Evolutionary conservation across 495 filamentous ascomycete genomes (phyloP), one percentile per base, ranked within the genome.

Genomic region (Hyaloscypha hepaticicola): DNA sequence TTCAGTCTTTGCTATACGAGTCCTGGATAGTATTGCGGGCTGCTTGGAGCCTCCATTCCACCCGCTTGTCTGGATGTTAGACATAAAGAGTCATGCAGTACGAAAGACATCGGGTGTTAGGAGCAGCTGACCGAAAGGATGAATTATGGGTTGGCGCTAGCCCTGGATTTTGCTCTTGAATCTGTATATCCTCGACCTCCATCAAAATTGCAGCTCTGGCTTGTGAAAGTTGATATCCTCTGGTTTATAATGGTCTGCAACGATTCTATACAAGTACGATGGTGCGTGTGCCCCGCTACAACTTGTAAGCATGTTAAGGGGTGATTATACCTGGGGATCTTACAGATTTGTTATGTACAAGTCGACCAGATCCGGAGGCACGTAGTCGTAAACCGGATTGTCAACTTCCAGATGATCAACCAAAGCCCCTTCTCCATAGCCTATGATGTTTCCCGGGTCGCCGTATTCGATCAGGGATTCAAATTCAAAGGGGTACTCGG

Each of bases 281-380:
- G 87, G 90, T 14, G 90, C 88, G 77, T 92, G 88, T 26, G 90
- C 89, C 19, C 92, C 92, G 61, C 89, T 92, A 12, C 59, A 50
- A 60, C 63, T 41, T 73, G 61, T 77, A 72, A 78, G 76, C 69
- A 63, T n/a, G 21, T 25, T 16, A 48, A n/a, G 22, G 27, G 19
- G 9, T 9, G 50, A 14, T n/a, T 26, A 11, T 5, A 16, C 60
- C 59, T 28, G 5, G 11, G 52, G 5, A 57, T 85, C 91, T 82
- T 80, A 93, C 90, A 97, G 77, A 75, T 97, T 97, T 11, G 93
- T 96, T 66, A 97, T 89, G 72, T 96, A 96, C 38, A 95, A 84
- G 70, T 95, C 90, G 29, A 97, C 84, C 61, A 93, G 76, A 62
- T 94, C 89, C 8, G 90, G 84, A 2, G 89, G 88, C 12, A 97